A percentile compares a stretch with the other conserved stretches of the same genome.
phyloP scores from a whole-genome alignment of 106 monocot species.

The Phalaenopsis aphrodite region DNA sequence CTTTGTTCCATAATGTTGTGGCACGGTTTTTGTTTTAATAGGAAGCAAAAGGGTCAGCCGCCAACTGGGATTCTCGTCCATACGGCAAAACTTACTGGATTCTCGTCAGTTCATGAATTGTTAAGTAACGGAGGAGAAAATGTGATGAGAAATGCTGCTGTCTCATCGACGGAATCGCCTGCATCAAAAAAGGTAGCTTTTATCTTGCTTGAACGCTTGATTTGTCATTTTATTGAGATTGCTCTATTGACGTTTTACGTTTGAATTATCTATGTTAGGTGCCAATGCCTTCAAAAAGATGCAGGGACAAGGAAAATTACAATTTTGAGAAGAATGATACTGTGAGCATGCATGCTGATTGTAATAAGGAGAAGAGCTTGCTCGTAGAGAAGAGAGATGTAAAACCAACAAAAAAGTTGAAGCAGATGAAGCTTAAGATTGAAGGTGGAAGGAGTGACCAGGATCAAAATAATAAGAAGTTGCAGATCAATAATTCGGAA shows the following conservation, averaged over 20 bases:
- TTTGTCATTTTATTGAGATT: not conserved
- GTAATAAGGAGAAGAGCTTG: not conserved
- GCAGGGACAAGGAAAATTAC: constrained; percentile 14
- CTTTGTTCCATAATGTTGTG: not conserved
- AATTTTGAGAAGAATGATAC: constrained; percentile 2
- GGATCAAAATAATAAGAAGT: not conserved
- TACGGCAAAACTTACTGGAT: constrained; percentile 57
- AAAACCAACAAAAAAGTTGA: not conserved
- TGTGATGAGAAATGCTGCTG: not conserved
- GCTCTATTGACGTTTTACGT: not conserved
- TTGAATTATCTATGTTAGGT: not conserved
- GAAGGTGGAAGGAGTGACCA: not conserved
- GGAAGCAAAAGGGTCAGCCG: constrained; percentile 62
- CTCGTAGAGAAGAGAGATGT: not conserved
- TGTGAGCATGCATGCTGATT: not conserved
- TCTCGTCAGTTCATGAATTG: constrained; percentile 57
- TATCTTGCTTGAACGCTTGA: not conserved
- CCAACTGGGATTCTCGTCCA: constrained; percentile 75
- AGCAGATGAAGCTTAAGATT: not conserved
- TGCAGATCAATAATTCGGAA: not conserved
- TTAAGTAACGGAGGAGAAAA: constrained; percentile 12
- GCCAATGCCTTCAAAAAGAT: constrained; percentile 7
- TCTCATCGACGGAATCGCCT: not conserved
- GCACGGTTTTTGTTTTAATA: constrained; percentile 4
- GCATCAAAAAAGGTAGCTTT: constrained; percentile 5